Percentiles rank a stretch among this genome's conserved stretches.
phyloP scores from a whole-genome alignment of 371 early-diverging fungal genomes.

The Rhizomucor miehei region DNA sequence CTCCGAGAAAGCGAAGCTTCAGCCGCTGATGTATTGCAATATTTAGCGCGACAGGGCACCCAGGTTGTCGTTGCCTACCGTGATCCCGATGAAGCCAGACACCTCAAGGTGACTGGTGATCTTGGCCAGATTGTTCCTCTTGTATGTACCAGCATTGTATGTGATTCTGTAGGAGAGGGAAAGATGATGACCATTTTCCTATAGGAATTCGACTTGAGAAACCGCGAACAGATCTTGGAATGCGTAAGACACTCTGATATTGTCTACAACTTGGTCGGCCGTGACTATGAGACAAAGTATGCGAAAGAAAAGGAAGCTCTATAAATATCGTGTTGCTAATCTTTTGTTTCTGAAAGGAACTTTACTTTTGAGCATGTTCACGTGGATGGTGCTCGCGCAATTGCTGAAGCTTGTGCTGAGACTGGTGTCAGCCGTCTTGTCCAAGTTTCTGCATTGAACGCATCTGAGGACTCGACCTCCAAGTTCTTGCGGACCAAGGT shows the following conservation, averaged over 20 bases:
- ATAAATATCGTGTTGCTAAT: neutral
- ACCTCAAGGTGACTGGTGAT: constrained; percentile 91
- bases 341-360: constrained; percentile 56
- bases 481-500: constrained; percentile 84
- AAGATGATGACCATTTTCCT: too few relatives aligned
- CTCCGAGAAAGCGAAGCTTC: constrained; percentile 1
- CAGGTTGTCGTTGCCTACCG: constrained; percentile 92
- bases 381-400: constrained; percentile 77
- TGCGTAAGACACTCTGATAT: constrained; percentile 91
- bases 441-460: constrained; percentile 90
- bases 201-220: constrained; percentile 85
- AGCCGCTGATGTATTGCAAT: neutral
- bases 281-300: constrained; percentile 88
- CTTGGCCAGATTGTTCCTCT: constrained; percentile 91
- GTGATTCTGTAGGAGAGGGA: too few relatives aligned
- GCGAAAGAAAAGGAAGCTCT: neutral
- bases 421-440: constrained; percentile 84
- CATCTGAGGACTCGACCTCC: constrained; percentile 75
- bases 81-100: constrained; percentile 83
- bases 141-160: constrained; percentile 33
- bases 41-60: constrained; percentile 68
- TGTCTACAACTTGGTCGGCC: constrained; percentile 93
- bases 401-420: constrained; percentile 83
- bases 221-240: constrained; percentile 79
- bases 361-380: constrained; percentile 85